These are phyloP conservation scores for Apiotrichum brassicae DNA, from an alignment of 1,284 basidiomycete genomes.

Conservation along the genomic window DNA sequence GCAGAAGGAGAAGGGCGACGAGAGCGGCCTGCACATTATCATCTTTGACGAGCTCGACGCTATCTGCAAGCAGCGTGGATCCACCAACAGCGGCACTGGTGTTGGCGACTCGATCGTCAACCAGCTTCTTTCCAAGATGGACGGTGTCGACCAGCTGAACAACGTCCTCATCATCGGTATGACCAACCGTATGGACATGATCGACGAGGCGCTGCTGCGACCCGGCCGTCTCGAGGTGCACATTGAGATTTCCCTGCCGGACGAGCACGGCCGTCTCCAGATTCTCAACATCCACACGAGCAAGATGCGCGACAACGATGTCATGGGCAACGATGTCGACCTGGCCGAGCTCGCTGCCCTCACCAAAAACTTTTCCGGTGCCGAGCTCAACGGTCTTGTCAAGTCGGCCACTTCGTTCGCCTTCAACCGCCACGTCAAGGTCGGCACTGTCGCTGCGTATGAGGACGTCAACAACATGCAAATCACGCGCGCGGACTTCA, in stretches of 20 bases:
- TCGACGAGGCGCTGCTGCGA: constrained; percentile 94
- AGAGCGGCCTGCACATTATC: constrained; percentile 97
- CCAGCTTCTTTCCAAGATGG: constrained; percentile 99
- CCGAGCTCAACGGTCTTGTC: constrained; percentile 91
- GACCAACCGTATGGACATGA: constrained; percentile 99
- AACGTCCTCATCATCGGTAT: constrained; percentile 99
- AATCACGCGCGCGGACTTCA: constrained; percentile 82
- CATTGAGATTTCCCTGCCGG: constrained; percentile 97
- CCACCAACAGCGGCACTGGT: constrained; percentile 78
- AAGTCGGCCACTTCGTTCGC: constrained; percentile 98
- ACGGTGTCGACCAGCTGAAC: constrained; percentile 98
- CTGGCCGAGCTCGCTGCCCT: constrained; percentile 70
- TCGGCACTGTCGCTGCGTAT: constrained; percentile 94
- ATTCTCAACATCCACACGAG: constrained; percentile 93
- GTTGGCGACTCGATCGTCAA: constrained; percentile 99
- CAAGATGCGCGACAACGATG: constrained; percentile 86
- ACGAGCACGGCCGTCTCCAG: constrained; percentile 85
- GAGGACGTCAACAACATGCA: constrained; percentile 91
- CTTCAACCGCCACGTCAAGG: constrained; percentile 95
- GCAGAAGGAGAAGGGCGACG: constrained; percentile 98
- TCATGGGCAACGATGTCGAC: constrained; percentile 86
- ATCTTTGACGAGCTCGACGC: constrained; percentile 98
- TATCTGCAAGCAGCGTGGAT: constrained; percentile 97
- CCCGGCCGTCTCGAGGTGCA: constrained; percentile 99
- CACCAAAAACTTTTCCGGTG: constrained; percentile 98